phyloP scores from a whole-genome alignment of 305 asterid genomes.

The Striga hermonthica region DNA sequence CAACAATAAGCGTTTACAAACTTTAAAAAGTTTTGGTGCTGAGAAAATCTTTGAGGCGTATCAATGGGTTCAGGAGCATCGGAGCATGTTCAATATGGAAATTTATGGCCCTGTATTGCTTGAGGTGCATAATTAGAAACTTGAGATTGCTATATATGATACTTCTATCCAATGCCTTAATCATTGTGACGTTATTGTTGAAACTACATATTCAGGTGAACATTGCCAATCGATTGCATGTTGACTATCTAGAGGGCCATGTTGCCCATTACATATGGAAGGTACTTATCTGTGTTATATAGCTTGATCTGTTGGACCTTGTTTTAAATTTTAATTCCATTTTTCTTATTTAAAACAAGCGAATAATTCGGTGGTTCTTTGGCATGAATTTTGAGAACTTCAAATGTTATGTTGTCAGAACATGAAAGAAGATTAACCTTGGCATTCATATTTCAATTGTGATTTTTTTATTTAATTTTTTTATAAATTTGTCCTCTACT shows the following conservation, averaged over 20 bases:
- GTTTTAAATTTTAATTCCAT: too few species aligned
- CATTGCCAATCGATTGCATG: conserved; percentile 63
- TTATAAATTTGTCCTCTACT: conserved; percentile 18
- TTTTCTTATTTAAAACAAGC: conserved; percentile 12
- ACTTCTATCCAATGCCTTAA: conserved; percentile 22
- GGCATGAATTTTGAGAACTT: background rate
- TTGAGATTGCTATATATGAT: conserved; percentile 20
- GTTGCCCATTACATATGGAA: conserved; percentile 81
- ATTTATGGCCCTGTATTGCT: conserved; percentile 92
- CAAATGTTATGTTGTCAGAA: too few species aligned
- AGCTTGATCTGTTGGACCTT: conserved; percentile 18
- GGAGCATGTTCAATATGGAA: conserved; percentile 55
- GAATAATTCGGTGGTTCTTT: background rate
- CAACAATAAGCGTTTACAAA: conserved; percentile 69
- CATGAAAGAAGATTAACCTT: conserved; percentile 12
- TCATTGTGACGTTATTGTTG: conserved; percentile 23
- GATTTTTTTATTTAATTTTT: background rate
- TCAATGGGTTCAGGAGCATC: conserved; percentile 83
- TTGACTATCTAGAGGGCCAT: conserved; percentile 88
- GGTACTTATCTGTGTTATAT: conserved; percentile 44
- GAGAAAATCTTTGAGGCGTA: conserved; percentile 84
- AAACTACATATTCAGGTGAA: conserved; percentile 60
- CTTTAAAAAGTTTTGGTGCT: conserved; percentile 65
- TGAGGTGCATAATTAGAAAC: conserved; percentile 56
- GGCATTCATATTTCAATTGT: conserved; percentile 15